Evolutionary conservation across 164 flowering plant species (phyloP), one percentile per base, ranked within the genome.

Genomic region (Vitis cinerea): DNA sequence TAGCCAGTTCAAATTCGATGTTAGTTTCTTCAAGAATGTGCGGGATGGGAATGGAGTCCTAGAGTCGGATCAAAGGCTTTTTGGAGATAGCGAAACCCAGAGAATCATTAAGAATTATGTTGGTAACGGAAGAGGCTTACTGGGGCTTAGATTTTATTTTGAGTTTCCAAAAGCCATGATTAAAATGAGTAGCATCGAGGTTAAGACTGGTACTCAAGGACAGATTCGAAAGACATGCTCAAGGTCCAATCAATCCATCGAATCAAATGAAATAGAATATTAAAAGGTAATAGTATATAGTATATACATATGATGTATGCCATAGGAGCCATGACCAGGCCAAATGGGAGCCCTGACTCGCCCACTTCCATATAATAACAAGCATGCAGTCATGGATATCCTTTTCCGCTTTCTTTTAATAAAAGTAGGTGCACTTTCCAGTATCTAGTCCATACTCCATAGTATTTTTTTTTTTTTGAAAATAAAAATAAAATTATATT

Each of bases 11-110:
- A 74, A 79, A 4, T 91, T 91, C 61, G 94, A 88, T n/a, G 77
- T 67, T 7, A 83, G 77, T 58, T 89, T 72, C 83, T 91, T 86
- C 85, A 83, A 83, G 79, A 89, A 89, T 29, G 54, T 91, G 11
- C 64, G 82, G 17, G 88, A 81, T 63, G 91, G 91, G 0, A 79
- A 84, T 10, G 94, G 86, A 1, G 84, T 89, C 11, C 64, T 91
- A 31, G 94, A 91, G 65, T 89, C 94, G 19, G 97, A 91, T 64
- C 92, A 88, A 76, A 85, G 89, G 80, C 84, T 91, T 0, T 84
- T 84, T 86, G 84, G 77, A 0, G 97, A 89, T 16, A 44, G 77
- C 50, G 68, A 72, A 1, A 89, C 92, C 0, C 75, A 76, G 1
- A 15, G 15, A 0, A 64, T 86, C 0, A 87, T 91, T 47, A 67